Evolutionary conservation across 2,329 filamentous ascomycete species (phyloP).

Genomic region (Ciborinia camelliae): DNA sequence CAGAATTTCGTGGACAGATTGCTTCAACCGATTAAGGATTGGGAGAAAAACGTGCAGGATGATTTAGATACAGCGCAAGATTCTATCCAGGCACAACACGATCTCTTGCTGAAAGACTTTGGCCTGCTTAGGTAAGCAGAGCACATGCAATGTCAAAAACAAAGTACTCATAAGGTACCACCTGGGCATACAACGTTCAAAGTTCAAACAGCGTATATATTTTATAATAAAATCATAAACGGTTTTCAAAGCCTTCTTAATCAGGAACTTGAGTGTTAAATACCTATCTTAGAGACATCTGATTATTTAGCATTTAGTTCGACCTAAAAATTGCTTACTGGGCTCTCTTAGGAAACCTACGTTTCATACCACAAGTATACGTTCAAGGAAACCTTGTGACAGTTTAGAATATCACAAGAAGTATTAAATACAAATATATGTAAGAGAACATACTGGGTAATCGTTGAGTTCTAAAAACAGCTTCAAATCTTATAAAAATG

Average conservation of each 20-base stretch:
- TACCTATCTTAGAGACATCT: not conserved
- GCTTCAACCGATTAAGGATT: not conserved
- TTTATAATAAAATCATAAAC: not conserved
- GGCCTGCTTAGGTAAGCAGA: constrained; percentile 5
- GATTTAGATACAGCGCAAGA: not conserved
- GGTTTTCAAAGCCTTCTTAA: not conserved
- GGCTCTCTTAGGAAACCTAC: not conserved
- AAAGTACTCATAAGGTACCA: too few species aligned
- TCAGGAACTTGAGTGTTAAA: not conserved
- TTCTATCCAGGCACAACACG: not conserved
- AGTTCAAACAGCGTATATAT: not conserved
- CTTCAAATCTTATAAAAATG: not conserved
- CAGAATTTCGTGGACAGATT: too few species aligned
- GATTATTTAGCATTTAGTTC: not conserved
- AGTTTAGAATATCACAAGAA: not conserved
- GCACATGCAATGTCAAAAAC: not conserved
- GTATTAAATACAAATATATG: too few species aligned
- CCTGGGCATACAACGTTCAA: not conserved
- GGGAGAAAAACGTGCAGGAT: not conserved
- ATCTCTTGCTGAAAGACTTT: not conserved
- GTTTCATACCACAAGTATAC: not conserved
- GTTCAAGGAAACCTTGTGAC: not conserved
- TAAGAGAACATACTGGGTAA: not conserved
- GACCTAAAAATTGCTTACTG: not conserved
- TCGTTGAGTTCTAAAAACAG: too few species aligned